Conservation (phyloP, 371 early-diverging fungal genomes). For the Mortierella sp. region DNA sequence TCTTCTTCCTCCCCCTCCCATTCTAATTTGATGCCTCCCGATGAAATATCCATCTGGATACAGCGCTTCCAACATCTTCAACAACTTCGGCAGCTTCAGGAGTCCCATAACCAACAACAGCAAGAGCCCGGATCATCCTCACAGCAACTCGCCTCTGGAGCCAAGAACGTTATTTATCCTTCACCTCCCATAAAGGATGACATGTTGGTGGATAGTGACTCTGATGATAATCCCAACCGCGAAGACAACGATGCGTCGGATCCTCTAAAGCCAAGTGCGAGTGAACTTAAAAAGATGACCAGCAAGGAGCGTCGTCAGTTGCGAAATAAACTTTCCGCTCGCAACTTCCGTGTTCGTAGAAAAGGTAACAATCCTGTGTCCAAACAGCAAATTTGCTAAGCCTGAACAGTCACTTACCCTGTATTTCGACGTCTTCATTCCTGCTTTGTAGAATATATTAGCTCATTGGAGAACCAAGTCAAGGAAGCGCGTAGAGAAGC, state of each 20-base stretch:
- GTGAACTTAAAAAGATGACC: conserved; percentile 67
- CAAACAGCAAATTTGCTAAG: background rate
- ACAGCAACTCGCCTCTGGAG: background rate
- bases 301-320: conserved; percentile 90
- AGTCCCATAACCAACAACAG: conserved; percentile 24
- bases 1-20: background rate
- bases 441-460: conserved; percentile 73
- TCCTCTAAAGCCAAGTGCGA: conserved; percentile 45
- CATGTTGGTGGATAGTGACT: conserved; percentile 39
- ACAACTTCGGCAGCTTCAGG: background rate
- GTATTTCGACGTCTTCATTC: background rate
- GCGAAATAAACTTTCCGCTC: conserved; percentile 91
- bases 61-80: conserved; percentile 47
- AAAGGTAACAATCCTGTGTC: conserved; percentile 73
- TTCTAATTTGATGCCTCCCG: conserved; percentile 3
- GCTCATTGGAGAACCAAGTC: conserved; percentile 81
- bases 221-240: conserved; percentile 19
- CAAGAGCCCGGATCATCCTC: background rate
- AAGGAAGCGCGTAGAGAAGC: conserved; percentile 45
- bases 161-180: conserved; percentile 31
- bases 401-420: background rate
- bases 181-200: conserved; percentile 51
- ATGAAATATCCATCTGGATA: conserved; percentile 31
- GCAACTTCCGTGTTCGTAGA: conserved; percentile 89
- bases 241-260: conserved; percentile 8